phyloP scores from a whole-genome alignment of 2,329 filamentous ascomycete species.

The Triangularia verruculosa region DNA sequence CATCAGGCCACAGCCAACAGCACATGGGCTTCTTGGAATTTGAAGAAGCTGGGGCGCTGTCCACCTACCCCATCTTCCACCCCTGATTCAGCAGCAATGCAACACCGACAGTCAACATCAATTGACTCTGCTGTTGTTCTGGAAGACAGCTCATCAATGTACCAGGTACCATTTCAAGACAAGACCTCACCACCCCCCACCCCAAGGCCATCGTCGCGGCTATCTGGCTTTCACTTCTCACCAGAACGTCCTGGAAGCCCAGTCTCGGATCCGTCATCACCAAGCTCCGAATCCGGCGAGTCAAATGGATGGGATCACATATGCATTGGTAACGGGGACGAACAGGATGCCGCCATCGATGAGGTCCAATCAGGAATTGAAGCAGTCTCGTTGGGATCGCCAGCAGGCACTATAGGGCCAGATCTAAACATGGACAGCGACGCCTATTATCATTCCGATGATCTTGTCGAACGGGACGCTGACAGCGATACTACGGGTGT shows the following conservation, averaged over 20 bases:
- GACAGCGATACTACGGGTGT: constrained; percentile 1
- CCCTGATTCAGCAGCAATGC: not conserved
- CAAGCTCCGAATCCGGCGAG: not conserved
- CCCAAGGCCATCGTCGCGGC: not conserved
- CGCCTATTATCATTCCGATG: not conserved
- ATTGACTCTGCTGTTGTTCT: constrained; percentile 6
- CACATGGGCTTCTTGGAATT: not conserved
- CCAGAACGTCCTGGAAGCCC: not conserved
- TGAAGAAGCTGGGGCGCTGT: not conserved
- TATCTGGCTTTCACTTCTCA: constrained; percentile 1
- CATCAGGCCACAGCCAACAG: not conserved
- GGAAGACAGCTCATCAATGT: not conserved
- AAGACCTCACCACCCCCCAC: not conserved
- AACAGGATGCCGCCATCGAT: not conserved
- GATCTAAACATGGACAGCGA: not conserved
- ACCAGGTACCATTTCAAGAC: not conserved
- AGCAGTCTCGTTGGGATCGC: not conserved
- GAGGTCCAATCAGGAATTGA: not conserved
- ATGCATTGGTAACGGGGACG: not conserved
- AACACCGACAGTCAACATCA: constrained; percentile 5
- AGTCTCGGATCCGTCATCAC: not conserved
- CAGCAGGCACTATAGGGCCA: not conserved
- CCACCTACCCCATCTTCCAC: not conserved
- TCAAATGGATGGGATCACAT: constrained; percentile 5
- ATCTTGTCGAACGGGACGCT: not conserved